Evolutionary conservation across 2,329 filamentous ascomycete genomes (phyloP), one percentile per base, ranked within the genome.

Genomic region (Cryphonectria japonica): DNA sequence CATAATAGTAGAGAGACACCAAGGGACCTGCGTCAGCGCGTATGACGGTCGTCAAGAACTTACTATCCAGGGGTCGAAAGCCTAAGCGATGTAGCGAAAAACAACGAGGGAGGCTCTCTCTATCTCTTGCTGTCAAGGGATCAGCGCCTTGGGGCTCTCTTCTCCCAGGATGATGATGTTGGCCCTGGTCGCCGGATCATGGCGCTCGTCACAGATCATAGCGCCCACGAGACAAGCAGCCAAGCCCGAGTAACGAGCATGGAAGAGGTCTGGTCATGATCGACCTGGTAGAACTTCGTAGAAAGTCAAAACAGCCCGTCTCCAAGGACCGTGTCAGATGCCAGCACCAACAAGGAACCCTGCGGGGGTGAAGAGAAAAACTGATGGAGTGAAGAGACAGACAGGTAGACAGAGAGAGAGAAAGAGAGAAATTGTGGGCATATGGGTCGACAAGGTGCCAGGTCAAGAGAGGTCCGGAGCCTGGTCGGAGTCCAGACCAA

Each of bases 121-220:
- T 43, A 1, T 11, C 11, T 43, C 13, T 14, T 43, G 41, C 37
- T 39, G 9, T 39, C 1, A 13, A n/a, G 9, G n/a, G 26, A 54
- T n/a, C n/a, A 54, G 52, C n/a, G n/a, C 7, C 52, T 54, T 54
- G 2, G 9, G 54, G n/a, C 14, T 32, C 54, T 32, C 29, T 29
- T 14, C 29, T 19, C 13, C 29, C 54, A 29, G 29, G 54, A 19
- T 19, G 54, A 19, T 19, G 13, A 59, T 19, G 54, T 32, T 32
- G 54, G 54, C 29, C 4, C 26, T 29, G 26, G 52, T 29, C 5
- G n/a, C 52, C 13, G 5, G 54, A 59, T 19, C 26, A 16, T 16
- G 54, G 54, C 26, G 54, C 54, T 34, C 29, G 54, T 32, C 54
- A 59, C 54, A 59, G 26, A 59, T 57, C 52, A 57, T 57, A 57